Evolutionary conservation across 345 rosid genomes (phyloP).

Genomic region (Jatropha curcas): DNA sequence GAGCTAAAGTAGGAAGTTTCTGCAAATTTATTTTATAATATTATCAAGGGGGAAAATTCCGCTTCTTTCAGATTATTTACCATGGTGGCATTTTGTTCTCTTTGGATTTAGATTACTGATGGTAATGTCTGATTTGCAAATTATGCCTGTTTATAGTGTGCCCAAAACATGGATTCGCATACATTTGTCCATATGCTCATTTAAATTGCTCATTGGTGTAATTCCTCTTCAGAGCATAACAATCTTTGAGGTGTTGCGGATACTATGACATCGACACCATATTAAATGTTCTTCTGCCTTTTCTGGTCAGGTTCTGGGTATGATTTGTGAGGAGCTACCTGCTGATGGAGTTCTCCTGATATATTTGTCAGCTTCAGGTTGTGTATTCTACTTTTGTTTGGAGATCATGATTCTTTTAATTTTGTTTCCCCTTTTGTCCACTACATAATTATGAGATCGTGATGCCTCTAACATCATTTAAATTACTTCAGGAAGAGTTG

Average conservation of each 20-base stretch:
- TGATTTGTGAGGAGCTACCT: conserved; percentile 82
- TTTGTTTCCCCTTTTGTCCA: not conserved
- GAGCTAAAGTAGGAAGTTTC: not conserved
- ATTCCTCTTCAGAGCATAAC: not conserved
- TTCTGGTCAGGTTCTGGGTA: conserved; percentile 73
- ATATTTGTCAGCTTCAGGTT: conserved; percentile 94
- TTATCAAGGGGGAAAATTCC: not conserved
- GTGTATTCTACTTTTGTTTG: conserved; percentile 15
- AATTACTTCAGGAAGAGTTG: conserved; percentile 49
- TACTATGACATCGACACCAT: not conserved
- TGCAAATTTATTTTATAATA: not conserved
- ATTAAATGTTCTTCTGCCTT: conserved; percentile 15
- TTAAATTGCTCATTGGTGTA: not conserved
- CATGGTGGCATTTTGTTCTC: not conserved
- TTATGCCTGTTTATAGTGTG: not conserved
- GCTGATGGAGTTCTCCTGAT: conserved; percentile 75
- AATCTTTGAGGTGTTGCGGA: not conserved
- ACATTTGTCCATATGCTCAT: not conserved
- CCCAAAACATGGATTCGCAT: not conserved
- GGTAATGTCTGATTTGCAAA: too few species aligned
- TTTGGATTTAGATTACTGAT: not conserved
- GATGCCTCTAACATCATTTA: conserved; percentile 26
- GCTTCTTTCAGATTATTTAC: not conserved
- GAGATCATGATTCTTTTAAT: conserved; percentile 1
- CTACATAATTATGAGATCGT: conserved; percentile 18